Evolutionary conservation across 2,329 filamentous ascomycete genomes (phyloP), one percentile per base, ranked within the genome.

Genomic region (Parastagonospora avenae): DNA sequence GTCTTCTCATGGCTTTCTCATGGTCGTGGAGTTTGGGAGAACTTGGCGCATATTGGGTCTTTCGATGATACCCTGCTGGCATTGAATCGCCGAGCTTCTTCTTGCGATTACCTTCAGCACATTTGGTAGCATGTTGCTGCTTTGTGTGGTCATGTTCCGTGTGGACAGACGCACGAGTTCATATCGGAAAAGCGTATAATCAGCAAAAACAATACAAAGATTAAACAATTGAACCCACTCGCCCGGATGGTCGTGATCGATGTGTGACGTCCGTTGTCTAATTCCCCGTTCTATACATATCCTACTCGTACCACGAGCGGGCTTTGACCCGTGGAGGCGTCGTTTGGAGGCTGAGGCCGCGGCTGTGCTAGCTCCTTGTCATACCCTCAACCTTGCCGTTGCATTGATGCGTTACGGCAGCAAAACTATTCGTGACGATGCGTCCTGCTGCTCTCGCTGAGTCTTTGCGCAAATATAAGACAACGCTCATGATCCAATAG

Each of bases 381-480:
- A 42, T 55, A 60, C 66, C 46, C 16, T 57, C 50, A 43, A 60
- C 54, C 56, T 49, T 58, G 57, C 55, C 46, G 52, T 58, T 50
- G 52, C 47, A 67, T 64, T 57, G 59, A 62, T 57, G 48, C 51
- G 54, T 46, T 53, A 52, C 60, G 54, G 52, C 60, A 55, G 53
- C 52, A 41, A 47, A 36, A 48, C 37, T 39, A 47, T 47, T 42
- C 48, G 40, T 45, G 46, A 62, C 57, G 57, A 71, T 72, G 67
- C 54, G 48, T 59, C 40, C 60, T 44, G 57, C 49, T 52, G 54
- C 54, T 33, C 61, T 63, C 54, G 46, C 61, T 44, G 50, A 53
- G 51, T 59, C 43, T 37, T 56, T 70, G 42, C 59, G 70, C 46
- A 64, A 65, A 55, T 73, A 73, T 57, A 71, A 59, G 58, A 64